Evolutionary conservation across 495 filamentous ascomycete species (phyloP).

Genomic region (Aspergillus kassunensis): DNA sequence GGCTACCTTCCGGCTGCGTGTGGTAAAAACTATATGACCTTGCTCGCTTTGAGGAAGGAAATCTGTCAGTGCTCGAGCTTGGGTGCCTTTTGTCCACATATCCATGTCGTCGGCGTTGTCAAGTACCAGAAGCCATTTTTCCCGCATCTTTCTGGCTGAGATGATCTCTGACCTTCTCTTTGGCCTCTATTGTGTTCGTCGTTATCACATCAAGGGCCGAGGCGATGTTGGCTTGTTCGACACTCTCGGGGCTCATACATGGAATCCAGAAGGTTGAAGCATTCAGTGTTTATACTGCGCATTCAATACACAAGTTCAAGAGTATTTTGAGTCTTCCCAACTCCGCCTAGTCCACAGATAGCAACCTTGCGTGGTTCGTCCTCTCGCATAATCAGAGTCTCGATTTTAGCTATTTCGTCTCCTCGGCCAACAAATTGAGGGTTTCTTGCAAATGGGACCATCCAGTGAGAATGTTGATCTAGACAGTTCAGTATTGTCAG

Average conservation of each 20-base stretch:
- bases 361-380: slow-evolving; percentile 16
- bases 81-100: not conserved
- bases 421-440: not conserved
- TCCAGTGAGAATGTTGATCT: too few species aligned
- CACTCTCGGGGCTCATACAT: not conserved
- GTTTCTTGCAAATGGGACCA: not conserved
- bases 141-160: not conserved
- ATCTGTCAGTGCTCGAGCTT: not conserved
- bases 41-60: not conserved
- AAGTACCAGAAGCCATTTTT: slow-evolving; percentile 5
- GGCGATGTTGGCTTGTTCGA: slow-evolving; percentile 6
- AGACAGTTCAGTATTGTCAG: too few species aligned
- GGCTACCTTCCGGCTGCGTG: slow-evolving; percentile 2
- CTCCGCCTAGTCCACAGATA: slow-evolving; percentile 36
- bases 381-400: not conserved
- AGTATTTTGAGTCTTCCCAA: slow-evolving; percentile 43
- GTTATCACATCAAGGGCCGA: not conserved
- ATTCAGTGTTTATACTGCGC: slow-evolving; percentile 21
- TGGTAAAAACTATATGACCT: slow-evolving; percentile 7
- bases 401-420: not conserved
- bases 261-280: slow-evolving; percentile 4
- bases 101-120: slow-evolving; percentile 6
- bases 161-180: not conserved
- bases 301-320: slow-evolving; percentile 30
- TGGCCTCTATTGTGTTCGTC: not conserved